Percentiles rank a stretch among this genome's conserved stretches.
phyloP scores from a whole-genome alignment of 768 basidiomycete genomes.

The Tremella fuciformis region DNA sequence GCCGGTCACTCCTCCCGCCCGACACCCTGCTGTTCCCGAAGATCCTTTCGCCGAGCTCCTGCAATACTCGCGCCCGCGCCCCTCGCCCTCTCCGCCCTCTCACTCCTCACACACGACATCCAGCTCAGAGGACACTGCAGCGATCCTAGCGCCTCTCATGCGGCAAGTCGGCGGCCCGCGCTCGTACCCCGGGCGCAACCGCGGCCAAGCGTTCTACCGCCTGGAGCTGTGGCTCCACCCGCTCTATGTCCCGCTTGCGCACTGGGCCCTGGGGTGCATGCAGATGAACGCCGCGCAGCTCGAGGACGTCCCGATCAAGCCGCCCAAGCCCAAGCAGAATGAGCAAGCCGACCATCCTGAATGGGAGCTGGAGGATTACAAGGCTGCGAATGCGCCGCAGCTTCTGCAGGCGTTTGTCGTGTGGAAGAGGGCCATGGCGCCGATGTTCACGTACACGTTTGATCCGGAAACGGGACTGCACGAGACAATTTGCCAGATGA shows the following conservation, averaged over 20 bases:
- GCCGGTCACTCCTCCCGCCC: no score
- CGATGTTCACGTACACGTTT: background rate
- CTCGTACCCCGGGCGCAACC: conserved; percentile 6
- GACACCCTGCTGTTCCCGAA: background rate
- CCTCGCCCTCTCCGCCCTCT: background rate
- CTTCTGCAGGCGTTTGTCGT: background rate
- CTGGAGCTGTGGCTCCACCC: conserved; percentile 28
- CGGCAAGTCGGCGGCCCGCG: background rate
- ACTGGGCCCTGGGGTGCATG: conserved; percentile 19
- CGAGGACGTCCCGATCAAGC: background rate
- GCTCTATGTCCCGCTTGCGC: conserved; percentile 29
- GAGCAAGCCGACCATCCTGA: conserved; percentile 8
- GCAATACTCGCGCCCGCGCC: background rate
- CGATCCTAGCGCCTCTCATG: background rate
- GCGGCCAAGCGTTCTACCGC: conserved; percentile 32
- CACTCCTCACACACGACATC: background rate
- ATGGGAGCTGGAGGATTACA: conserved; percentile 17
- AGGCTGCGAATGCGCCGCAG: conserved; percentile 3
- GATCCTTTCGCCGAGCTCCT: conserved; percentile 1
- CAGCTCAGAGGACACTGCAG: background rate
- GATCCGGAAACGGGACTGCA: background rate
- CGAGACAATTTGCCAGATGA: background rate
- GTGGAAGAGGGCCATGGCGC: background rate
- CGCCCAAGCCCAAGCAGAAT: background rate
- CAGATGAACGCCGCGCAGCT: conserved; percentile 13